Evolutionary conservation across 768 basidiomycete genomes (phyloP).

Genomic region (Boletus eberwhitei): DNA sequence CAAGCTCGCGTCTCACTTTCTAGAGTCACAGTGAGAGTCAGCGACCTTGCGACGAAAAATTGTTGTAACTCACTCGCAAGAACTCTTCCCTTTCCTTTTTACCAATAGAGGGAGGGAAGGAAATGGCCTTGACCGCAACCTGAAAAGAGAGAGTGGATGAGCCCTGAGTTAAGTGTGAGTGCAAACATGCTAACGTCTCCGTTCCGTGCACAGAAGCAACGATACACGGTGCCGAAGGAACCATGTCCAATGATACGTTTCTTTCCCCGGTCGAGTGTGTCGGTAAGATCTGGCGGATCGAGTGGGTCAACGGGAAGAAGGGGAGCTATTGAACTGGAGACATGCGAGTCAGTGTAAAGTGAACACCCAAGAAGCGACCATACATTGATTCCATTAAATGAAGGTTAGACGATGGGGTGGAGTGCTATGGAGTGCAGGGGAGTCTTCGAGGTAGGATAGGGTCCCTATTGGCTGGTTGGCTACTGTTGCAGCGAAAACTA

Average conservation of each 20-base stretch:
- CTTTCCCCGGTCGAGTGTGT: background rate
- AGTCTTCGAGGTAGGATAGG: background rate
- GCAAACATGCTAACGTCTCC: background rate
- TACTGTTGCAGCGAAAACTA: background rate
- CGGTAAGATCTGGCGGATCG: slow-evolving; percentile 1
- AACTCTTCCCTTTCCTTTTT: background rate
- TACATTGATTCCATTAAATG: background rate
- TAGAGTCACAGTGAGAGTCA: background rate
- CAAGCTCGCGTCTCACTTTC: slow-evolving; percentile 6
- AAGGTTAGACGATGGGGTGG: background rate
- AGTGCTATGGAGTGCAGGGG: background rate
- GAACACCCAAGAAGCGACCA: background rate
- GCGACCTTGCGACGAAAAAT: background rate
- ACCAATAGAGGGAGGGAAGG: background rate
- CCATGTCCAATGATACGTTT: background rate
- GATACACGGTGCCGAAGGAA: background rate
- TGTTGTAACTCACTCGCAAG: background rate
- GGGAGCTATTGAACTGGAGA: background rate
- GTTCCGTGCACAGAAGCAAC: background rate
- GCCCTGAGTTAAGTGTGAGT: no score
- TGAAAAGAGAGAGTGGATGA: background rate
- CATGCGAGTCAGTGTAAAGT: background rate
- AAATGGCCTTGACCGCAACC: slow-evolving; percentile 7
- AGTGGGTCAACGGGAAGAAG: background rate
- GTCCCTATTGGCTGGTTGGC: background rate